Base-by-base conservation (phyloP, 768 basidiomycete species). In the Amanita exitialis region DNA sequence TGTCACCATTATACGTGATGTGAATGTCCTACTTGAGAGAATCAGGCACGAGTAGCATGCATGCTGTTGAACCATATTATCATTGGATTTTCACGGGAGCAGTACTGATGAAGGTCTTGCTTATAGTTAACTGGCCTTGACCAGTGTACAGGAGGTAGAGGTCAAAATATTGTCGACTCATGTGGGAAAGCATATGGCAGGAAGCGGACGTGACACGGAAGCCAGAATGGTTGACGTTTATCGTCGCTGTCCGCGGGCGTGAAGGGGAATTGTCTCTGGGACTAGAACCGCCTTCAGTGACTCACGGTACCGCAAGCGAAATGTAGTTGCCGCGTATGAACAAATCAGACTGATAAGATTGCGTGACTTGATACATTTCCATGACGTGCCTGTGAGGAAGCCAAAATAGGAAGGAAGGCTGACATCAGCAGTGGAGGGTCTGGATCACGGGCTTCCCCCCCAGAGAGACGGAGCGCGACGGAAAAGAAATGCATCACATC, bases 391-490 rank as follows among this genome's bases (percentile, higher is more conserved):
- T 60, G 57, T 48, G 49, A 38, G 43, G 54, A 52, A 54, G 13
- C 47, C 39, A 20, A 21, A 49, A 44, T 44, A 21, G 53, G 53
- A 50, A 44, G 25, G 15, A 21, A 3, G 15, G 54, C 38, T 52
- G 50, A 54, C 20, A 34, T 54, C 34, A 50, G 49, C 53, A 49
- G 20, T 51, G 52, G 27, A 53, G 52, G 52, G 59, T 47, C 53
- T 54, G 55, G 55, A 58, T 59, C 56, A 60, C 57, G 37, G 57
- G 58, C 58, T 64, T 65, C 66, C 65, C 66, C 65, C 65, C 66
- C 30, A 66, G 64, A 64, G 59, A 39, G 38, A 59, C 61, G 62
- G 62, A 57, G 59, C 50, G 62, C 50, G 62, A 61, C 58, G 63
- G 61, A 60, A 53, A 53, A 55, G 53, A 54, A 51, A 49, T 47